Conservation (phyloP, 345 rosid genomes). For the Mangifera indica region DNA sequence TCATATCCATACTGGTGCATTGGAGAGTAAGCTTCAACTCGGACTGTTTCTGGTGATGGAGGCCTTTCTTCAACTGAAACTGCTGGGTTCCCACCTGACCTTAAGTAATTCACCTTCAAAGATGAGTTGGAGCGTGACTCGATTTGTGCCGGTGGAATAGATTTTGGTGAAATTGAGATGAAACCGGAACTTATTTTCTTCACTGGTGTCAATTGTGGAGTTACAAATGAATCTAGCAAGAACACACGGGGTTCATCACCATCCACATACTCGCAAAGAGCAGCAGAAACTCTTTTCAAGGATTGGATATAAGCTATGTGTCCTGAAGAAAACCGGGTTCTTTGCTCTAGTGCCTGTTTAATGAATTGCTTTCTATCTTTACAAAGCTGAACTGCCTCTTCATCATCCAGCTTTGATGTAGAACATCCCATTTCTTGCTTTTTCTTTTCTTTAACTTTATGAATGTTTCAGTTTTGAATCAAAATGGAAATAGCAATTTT, state of each 20-base stretch:
- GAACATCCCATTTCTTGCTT: constrained; percentile 85
- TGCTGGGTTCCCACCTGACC: constrained; percentile 65
- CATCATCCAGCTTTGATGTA: constrained; percentile 77
- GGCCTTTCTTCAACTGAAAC: constrained; percentile 80
- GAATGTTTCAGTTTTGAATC: constrained; percentile 30
- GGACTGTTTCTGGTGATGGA: constrained; percentile 64
- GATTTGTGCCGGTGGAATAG: constrained; percentile 44
- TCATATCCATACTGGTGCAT: constrained; percentile 50
- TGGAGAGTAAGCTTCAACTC: constrained; percentile 63
- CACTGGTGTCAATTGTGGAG: constrained; percentile 52
- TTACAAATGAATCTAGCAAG: constrained; percentile 55
- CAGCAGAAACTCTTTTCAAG: constrained; percentile 77
- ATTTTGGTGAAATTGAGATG: constrained; percentile 63
- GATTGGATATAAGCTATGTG: constrained; percentile 84
- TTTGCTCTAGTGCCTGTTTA: constrained; percentile 84
- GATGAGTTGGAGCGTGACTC: constrained; percentile 46
- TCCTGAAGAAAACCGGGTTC: constrained; percentile 72
- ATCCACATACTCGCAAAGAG: constrained; percentile 68
- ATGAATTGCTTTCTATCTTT: constrained; percentile 84
- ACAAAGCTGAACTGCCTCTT: constrained; percentile 94
- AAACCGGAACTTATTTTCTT: constrained; percentile 65
- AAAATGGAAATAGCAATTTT: constrained; percentile 22
- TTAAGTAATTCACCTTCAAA: constrained; percentile 56
- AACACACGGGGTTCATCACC: constrained; percentile 75
- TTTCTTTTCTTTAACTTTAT: constrained; percentile 15